Evolutionary conservation across 257 asterid genomes (phyloP), one percentile per base, ranked within the genome.

Genomic region (Fraxinus americana): DNA sequence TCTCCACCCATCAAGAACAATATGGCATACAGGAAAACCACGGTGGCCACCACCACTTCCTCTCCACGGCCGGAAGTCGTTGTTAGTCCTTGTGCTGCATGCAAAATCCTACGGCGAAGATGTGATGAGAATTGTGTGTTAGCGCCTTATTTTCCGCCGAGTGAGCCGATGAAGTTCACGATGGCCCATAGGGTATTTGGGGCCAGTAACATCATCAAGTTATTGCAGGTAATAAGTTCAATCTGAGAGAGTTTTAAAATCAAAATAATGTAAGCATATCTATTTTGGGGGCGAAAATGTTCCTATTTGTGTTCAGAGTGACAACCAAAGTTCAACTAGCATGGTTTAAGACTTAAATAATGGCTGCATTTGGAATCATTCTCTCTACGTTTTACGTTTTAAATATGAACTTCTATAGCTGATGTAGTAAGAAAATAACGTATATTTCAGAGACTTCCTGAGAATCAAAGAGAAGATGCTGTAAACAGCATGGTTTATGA

Each of bases 401-500:
- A 38, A 41, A 41, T 41, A 10, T 43, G 0, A 43, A 43, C 4
- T 43, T 12, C 0, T 41, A 41, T 10, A 41, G 11, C 2, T 41
- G 50, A 43, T 43, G 16, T 43, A 0, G 57, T 48, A 48, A 48
- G n/a, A 48, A 48, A 14, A 48, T 13, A 4, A 6, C 27, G 7
- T 57, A 54, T 54, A 19, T 7, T 66, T 3, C 61, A 78, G 86
- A 85, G 75, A 41, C 59, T 85, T 59, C 78, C 82, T 0, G 84
- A 84, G 73, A 70, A 73, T 29, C 88, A 81, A 38, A 81, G 84
- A 71, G 80, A 57, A 61, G 88, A 84, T 81, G 83, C 88, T 2
- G 84, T 81, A 50, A 81, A 78, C 71, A 81, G 88, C 70, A 81
- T 79, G 74, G 88, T 85, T 1, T 85, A 82, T 67, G 88, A 85